These are phyloP conservation scores for Lyophyllum decastes DNA, from an alignment of 768 basidiomycete species.

Conservation along the genomic window DNA sequence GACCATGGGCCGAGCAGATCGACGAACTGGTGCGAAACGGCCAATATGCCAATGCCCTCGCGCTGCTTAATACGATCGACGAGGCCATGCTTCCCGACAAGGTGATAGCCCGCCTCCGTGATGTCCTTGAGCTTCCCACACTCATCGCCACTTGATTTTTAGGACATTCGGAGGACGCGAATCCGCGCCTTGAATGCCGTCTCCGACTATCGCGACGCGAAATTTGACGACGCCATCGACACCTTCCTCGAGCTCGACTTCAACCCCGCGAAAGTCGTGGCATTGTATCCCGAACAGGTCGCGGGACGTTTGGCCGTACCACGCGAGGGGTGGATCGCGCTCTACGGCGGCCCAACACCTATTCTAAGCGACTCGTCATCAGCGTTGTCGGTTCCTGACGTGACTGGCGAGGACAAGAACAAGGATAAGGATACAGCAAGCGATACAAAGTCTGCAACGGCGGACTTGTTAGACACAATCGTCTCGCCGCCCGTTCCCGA, in stretches of 20 bases:
- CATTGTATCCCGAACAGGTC: constrained; percentile 81
- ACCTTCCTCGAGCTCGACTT: constrained; percentile 85
- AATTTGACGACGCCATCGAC: constrained; percentile 81
- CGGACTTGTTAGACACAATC: constrained; percentile 34
- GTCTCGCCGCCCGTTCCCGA: constrained; percentile 32
- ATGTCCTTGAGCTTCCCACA: neutral
- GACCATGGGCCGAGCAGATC: constrained; percentile 76
- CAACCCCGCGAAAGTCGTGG: constrained; percentile 92
- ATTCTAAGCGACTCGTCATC: constrained; percentile 27
- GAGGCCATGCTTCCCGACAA: constrained; percentile 60
- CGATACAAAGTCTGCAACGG: constrained; percentile 23
- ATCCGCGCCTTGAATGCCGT: constrained; percentile 80
- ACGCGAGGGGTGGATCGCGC: constrained; percentile 70
- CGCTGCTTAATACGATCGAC: constrained; percentile 73
- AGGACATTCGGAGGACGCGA: constrained; percentile 57
- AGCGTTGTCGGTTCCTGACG: constrained; percentile 22
- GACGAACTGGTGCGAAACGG: constrained; percentile 77
- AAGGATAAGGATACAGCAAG: constrained; percentile 22
- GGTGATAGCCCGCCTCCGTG: constrained; percentile 33
- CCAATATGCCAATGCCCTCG: constrained; percentile 77
- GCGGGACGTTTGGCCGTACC: constrained; percentile 77
- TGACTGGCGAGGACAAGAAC: constrained; percentile 21
- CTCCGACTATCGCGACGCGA: constrained; percentile 65
- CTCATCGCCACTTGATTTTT: constrained; percentile 10
- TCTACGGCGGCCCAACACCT: constrained; percentile 76